Conservation (phyloP, 2,329 filamentous ascomycete genomes). For the Xylariales sp. region DNA sequence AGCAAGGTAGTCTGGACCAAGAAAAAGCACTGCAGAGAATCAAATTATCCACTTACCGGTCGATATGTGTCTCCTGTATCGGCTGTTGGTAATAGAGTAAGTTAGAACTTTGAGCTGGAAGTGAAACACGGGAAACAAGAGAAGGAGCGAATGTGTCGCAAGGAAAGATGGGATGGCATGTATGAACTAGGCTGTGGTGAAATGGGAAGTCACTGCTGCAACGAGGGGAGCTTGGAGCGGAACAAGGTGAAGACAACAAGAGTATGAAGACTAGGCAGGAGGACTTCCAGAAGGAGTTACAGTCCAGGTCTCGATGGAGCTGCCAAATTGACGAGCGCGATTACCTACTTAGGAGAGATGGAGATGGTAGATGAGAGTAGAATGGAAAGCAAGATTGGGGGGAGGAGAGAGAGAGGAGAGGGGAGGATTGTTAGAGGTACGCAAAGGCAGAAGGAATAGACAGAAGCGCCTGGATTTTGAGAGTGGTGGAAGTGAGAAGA, state of each 20-base stretch:
- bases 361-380: conserved; percentile 21
- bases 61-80: conserved; percentile 59
- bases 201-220: too few relatives aligned
- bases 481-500: conserved; percentile 20
- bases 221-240: too few relatives aligned
- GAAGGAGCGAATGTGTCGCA: too few relatives aligned
- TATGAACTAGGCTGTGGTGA: too few relatives aligned
- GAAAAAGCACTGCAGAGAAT: too few relatives aligned
- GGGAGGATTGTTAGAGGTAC: too few relatives aligned
- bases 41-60: conserved; percentile 34
- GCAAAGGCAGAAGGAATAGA: conserved; percentile 7
- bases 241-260: too few relatives aligned
- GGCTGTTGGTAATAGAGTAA: conserved; percentile 37
- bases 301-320: too few relatives aligned
- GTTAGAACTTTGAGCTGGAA: conserved; percentile 33
- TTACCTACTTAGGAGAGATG: conserved; percentile 1
- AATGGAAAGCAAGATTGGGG: conserved; percentile 18
- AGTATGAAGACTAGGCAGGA: too few relatives aligned
- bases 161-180: conserved; percentile 13
- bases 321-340: conserved; percentile 3
- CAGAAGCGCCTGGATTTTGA: conserved; percentile 7
- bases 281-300: too few relatives aligned
- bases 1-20: too few relatives aligned
- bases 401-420: conserved; percentile 15
- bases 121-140: conserved; percentile 19